Base-by-base conservation (phyloP, 208 protist genomes). In the Leishmania gerbilli region DNA sequence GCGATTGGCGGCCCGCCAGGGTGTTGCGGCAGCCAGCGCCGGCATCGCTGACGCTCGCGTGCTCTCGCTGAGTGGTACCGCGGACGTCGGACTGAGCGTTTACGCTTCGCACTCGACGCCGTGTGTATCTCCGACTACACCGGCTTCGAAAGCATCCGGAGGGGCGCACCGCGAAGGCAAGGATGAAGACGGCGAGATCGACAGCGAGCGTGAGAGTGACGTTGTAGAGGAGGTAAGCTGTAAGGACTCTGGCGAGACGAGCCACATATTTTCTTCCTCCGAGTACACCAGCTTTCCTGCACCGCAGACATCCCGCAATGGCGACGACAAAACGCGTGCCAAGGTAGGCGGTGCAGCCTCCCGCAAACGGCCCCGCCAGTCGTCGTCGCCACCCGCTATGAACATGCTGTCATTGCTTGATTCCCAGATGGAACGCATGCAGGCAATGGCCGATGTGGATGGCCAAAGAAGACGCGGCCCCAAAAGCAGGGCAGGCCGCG, bases 381-480 rank as follows among this genome's bases (percentile, higher is more conserved):
- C 62, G 3, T 78, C 75, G 24, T 24, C 68, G 3, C 15, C 64
- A 27, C 74, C 49, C 17, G 42, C 64, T 0, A 64, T 56, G 45
- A 79, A 79, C 65, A 76, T 86, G 78, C 49, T 82, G 2, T 65
- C 78, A 21, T 40, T 86, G 74, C 53, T 82, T 19, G 78, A 82
- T 4, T 82, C 56, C 1, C 78, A 82, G 42, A 60, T 76, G 56
- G 60, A 80, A 19, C 5, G 15, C 15, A 51, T 37, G 37, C 11
- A 34, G 64, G 49, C 19, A n/a, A 31, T 56, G n/a, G 5, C 51
- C 72, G 6, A 5, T 34, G 27, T 58, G 15, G 51, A 45, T 34
- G 53, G 13, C n/a, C 47, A 9, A n/a, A 17, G 51, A 31, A 45
- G 49, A 27, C 53, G 11, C 34, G 72, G 17, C 11, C 5, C 19